Conservation (phyloP, 1,284 basidiomycete genomes). For the Ustilago curta region DNA sequence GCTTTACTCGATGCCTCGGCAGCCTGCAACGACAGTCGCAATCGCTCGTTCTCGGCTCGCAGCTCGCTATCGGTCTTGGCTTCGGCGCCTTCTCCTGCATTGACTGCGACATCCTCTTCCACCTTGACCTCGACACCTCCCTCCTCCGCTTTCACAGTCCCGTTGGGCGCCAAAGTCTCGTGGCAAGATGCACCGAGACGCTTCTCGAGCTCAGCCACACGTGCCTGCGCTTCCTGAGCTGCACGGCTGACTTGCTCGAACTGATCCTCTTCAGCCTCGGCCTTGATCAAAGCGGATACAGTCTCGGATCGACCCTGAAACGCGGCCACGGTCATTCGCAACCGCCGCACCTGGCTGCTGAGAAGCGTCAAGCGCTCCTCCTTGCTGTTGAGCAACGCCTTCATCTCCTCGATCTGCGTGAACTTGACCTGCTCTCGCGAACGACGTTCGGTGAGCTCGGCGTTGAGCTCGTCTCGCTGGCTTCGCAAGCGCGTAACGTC, state of each 20-base stretch:
- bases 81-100: slow-evolving; percentile 11
- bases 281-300: slow-evolving; percentile 77
- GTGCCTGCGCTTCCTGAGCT: slow-evolving; percentile 34
- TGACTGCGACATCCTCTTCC: slow-evolving; percentile 12
- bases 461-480: slow-evolving; percentile 51
- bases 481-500: slow-evolving; percentile 66
- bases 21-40: slow-evolving; percentile 42
- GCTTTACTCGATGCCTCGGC: slow-evolving; percentile 64
- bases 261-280: slow-evolving; percentile 55
- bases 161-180: slow-evolving; percentile 22
- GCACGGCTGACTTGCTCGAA: slow-evolving; percentile 33
- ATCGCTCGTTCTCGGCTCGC: slow-evolving; percentile 76
- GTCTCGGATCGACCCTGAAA: slow-evolving; percentile 79
- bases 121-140: slow-evolving; percentile 2
- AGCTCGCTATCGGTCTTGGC: slow-evolving; percentile 19
- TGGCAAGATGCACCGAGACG: slow-evolving; percentile 7
- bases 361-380: slow-evolving; percentile 82
- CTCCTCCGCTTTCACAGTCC: slow-evolving; percentile 6
- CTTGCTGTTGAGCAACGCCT: slow-evolving; percentile 60
- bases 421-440: slow-evolving; percentile 63
- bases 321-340: slow-evolving; percentile 83
- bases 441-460: slow-evolving; percentile 61
- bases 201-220: slow-evolving; percentile 46
- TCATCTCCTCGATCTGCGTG: slow-evolving; percentile 65
- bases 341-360: slow-evolving; percentile 79